A percentile compares a stretch with the other conserved stretches of the same genome.
Conservation (phyloP, 2,329 filamentous ascomycete genomes). For the Juglanconis oblonga region DNA sequence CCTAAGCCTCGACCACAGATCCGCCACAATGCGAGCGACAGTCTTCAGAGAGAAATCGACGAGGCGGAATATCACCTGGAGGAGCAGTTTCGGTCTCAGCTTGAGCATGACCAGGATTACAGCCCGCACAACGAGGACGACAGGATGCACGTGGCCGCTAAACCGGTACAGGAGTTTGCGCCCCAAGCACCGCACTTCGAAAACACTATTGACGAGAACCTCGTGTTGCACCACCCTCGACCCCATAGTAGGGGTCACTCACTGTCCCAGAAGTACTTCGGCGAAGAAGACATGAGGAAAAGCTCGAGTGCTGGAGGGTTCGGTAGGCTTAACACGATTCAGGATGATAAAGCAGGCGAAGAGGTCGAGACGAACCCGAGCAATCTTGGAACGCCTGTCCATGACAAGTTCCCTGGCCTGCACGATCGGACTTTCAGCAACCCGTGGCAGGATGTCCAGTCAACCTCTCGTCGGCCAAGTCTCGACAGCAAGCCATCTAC, state of each 20-base stretch:
- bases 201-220: conserved; percentile 49
- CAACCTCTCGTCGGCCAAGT: conserved; percentile 43
- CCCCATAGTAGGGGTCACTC: conserved; percentile 74
- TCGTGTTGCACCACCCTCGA: conserved; percentile 67
- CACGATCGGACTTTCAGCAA: conserved; percentile 60
- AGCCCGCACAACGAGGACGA: conserved; percentile 57
- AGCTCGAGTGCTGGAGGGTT: conserved; percentile 35
- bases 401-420: conserved; percentile 42
- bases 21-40: conserved; percentile 70
- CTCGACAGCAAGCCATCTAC: conserved; percentile 69
- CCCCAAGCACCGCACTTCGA: conserved; percentile 50
- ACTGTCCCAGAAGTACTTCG: conserved; percentile 64
- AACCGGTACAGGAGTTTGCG: conserved; percentile 36
- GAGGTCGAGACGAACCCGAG: conserved; percentile 74
- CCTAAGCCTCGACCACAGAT: conserved; percentile 47
- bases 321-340: conserved; percentile 36
- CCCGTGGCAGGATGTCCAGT: conserved; percentile 57
- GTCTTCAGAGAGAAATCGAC: conserved; percentile 79
- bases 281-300: conserved; percentile 47
- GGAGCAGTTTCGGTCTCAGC: conserved; percentile 72
- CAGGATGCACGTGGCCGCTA: conserved; percentile 25
- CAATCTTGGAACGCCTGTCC: conserved; percentile 63
- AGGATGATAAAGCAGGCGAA: conserved; percentile 51
- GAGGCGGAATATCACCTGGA: conserved; percentile 84
- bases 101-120: conserved; percentile 72